Evolutionary conservation across 352 stramenopile species (phyloP), one percentile per base, ranked within the genome.

Genomic region (Nothophytophthora sp.): DNA sequence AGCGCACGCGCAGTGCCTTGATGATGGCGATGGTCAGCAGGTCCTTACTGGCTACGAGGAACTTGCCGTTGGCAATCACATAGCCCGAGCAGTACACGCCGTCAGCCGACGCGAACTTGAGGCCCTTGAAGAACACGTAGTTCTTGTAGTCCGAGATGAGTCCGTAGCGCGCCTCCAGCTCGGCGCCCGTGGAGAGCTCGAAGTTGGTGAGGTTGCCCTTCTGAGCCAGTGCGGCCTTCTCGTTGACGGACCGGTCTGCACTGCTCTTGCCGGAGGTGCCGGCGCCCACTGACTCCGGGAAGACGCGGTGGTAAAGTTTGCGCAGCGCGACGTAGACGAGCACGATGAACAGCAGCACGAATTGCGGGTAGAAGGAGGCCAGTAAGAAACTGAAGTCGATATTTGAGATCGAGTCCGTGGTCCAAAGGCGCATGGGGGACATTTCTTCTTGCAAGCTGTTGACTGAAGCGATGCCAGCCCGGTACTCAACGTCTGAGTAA

Each of bases 81-180:
- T 63, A 77, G 0, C 63, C 67, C 2, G 50, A 65, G 20, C 55
- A 58, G 32, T 68, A 78, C 29, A 75, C 70, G 1, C 63, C 64
- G 32, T 73, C 67, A 0, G 61, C 40, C 15, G 55, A 68, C 10
- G 64, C 64, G 23, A 68, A 75, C 54, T 75, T 73, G 36, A 75
- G 52, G 22, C 68, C 68, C 35, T 74, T 68, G 35, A 73, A 67
- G 38, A 49, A 60, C 7, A 61, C 38, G 48, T 62, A 69, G 30
- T 73, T 69, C 24, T 61, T 55, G 36, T 66, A 80, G 16, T 69
- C 50, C 1, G 50, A 80, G 7, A 80, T 51, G 16, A 80, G 35
- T 1, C 69, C 69, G 16, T 70, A 56, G 0, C 60, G 47, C 6
- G 50, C 59, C 36, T 60, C 55, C 4, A 70, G 37, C 30, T 58